A percentile compares a stretch with the other conserved stretches of the same genome.
phyloP scores from a whole-genome alignment of 2,329 filamentous ascomycete genomes.

The Colletotrichum musae region DNA sequence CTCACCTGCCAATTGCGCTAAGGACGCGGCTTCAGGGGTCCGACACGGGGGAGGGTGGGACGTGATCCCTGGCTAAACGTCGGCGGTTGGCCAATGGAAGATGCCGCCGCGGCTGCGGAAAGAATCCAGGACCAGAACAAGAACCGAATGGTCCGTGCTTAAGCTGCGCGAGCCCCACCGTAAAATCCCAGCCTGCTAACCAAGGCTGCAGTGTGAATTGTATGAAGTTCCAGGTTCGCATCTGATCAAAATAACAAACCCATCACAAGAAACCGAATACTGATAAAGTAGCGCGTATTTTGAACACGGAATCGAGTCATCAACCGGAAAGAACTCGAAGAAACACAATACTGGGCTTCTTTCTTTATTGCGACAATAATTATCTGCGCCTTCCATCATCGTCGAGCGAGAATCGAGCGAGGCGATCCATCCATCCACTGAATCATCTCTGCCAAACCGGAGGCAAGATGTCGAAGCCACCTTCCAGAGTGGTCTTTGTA shows the following conservation, averaged over 20 bases:
- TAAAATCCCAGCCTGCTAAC: conserved; percentile 40
- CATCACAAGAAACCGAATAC: conserved; percentile 7
- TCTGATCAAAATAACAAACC: neutral
- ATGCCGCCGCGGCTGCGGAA: conserved; percentile 15
- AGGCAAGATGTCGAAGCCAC: conserved; percentile 79
- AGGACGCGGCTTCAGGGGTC: conserved; percentile 38
- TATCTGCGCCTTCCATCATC: too few species aligned
- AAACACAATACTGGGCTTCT: too few species aligned
- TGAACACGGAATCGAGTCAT: neutral
- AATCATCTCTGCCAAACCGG: neutral
- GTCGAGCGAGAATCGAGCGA: neutral
- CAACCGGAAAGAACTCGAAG: neutral
- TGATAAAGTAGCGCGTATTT: conserved; percentile 1
- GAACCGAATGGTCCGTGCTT: conserved; percentile 25
- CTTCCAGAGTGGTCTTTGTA: conserved; percentile 85
- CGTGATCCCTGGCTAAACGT: conserved; percentile 27
- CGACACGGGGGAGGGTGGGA: conserved; percentile 25
- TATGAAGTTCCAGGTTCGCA: neutral
- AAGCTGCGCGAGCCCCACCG: conserved; percentile 33
- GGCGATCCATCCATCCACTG: neutral
- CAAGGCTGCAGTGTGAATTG: conserved; percentile 5
- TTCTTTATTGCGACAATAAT: too few species aligned
- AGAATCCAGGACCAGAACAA: conserved; percentile 23
- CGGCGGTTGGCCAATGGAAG: conserved; percentile 37
- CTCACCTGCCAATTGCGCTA: conserved; percentile 32